phyloP scores from a whole-genome alignment of 176 grass and related monocot genomes.

The Ensete glaucum region DNA sequence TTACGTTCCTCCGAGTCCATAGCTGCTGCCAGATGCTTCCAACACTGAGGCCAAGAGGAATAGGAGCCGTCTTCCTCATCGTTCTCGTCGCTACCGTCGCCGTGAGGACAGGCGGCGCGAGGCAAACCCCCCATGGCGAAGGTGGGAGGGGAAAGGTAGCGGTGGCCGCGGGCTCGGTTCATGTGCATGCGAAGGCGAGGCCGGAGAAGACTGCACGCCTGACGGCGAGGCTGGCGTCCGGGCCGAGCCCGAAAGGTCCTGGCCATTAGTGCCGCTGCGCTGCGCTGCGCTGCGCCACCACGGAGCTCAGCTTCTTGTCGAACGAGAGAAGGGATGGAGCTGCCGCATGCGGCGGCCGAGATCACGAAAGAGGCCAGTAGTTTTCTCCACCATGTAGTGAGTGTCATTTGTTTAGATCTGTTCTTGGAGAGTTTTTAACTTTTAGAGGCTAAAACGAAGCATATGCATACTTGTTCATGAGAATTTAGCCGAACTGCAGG shows the following conservation, averaged over 20 bases:
- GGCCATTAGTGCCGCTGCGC: slow-evolving; percentile 12
- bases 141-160: neutral
- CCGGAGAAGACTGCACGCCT: slow-evolving; percentile 8
- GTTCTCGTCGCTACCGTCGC: neutral
- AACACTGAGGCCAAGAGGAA: neutral
- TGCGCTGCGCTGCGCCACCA: too few species aligned
- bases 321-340: too few species aligned
- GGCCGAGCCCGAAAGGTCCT: slow-evolving; percentile 33
- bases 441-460: too few species aligned
- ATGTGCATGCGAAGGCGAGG: neutral
- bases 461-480: too few species aligned
- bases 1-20: neutral
- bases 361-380: too few species aligned
- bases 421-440: too few species aligned
- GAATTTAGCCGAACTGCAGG: too few species aligned
- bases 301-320: too few species aligned
- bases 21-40: neutral
- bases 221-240: slow-evolving; percentile 1
- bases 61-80: neutral
- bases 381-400: too few species aligned
- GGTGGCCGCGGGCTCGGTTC: too few species aligned
- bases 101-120: neutral
- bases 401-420: too few species aligned
- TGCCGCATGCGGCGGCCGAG: too few species aligned
- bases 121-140: neutral